phyloP scores from a whole-genome alignment of 2,329 filamentous ascomycete species.

The Stromatinia cepivora region DNA sequence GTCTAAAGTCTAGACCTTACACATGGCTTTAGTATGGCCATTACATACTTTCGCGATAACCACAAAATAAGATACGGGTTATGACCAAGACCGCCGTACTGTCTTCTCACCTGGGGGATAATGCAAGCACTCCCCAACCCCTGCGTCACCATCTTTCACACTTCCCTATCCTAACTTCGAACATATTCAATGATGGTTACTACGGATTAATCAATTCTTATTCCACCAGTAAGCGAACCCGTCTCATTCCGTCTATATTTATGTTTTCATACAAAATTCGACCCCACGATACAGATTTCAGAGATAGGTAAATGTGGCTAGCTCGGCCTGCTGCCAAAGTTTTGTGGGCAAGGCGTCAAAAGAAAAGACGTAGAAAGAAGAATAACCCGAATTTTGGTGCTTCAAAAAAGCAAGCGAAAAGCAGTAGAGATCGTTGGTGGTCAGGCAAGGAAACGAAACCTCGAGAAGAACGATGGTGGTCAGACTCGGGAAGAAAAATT shows the following conservation, averaged over 20 bases:
- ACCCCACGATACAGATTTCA: neutral
- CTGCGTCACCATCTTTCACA: neutral
- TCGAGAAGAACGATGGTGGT: neutral
- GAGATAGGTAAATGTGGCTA: constrained; percentile 12
- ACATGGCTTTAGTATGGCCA: neutral
- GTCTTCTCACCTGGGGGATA: constrained; percentile 9
- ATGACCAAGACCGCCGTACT: constrained; percentile 1
- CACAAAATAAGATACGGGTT: neutral
- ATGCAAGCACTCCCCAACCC: constrained; percentile 9
- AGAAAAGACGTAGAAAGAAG: neutral
- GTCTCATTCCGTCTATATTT: neutral
- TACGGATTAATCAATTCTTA: neutral
- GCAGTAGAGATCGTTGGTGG: neutral
- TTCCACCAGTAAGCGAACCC: neutral
- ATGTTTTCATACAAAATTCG: constrained; percentile 1
- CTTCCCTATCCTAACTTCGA: neutral
- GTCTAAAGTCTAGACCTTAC: neutral
- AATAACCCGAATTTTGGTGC: neutral
- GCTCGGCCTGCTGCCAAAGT: neutral
- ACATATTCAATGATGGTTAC: neutral
- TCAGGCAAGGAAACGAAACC: neutral
- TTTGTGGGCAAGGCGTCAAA: neutral
- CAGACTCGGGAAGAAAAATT: neutral
- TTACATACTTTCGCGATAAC: neutral
- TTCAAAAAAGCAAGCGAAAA: neutral